Percentiles rank a stretch among this genome's conserved stretches.
These are phyloP conservation scores for Phylloporus sp. DNA, from an alignment of 1,284 basidiomycete genomes.

Conservation along the genomic window DNA sequence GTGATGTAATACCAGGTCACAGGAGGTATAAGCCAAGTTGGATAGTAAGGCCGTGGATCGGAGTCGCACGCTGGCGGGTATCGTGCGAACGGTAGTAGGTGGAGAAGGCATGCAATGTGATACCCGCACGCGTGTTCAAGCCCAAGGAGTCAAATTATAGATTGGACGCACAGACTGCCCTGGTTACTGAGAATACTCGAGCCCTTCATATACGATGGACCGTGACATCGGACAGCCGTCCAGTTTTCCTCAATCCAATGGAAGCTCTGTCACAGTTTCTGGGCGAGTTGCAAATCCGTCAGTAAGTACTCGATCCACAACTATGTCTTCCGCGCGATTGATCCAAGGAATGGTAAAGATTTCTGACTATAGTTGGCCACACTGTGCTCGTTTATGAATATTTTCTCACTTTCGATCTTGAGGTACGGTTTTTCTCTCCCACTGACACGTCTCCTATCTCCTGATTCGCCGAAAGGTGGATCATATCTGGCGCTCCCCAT, in stretches of 20 bases:
- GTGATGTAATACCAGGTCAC: no score
- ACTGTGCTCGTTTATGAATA: constrained; percentile 21
- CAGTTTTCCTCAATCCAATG: constrained; percentile 10
- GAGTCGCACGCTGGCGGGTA: no score
- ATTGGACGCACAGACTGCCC: no score
- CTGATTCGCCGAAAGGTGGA: constrained; percentile 2
- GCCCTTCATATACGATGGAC: neutral
- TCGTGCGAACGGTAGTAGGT: no score
- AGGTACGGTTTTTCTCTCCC: constrained; percentile 8
- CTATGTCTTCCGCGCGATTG: neutral
- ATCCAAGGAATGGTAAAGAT: neutral
- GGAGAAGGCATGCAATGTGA: no score
- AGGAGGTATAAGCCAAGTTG: no score
- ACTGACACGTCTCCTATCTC: neutral
- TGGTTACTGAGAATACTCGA: neutral
- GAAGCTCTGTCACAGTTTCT: neutral
- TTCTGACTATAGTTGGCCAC: constrained; percentile 8
- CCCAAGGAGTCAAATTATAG: no score
- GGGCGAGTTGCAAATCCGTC: neutral
- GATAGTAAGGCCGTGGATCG: no score
- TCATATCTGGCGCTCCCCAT: constrained; percentile 22
- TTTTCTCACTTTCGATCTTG: constrained; percentile 19
- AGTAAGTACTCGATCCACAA: constrained; percentile 3
- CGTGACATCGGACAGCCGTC: no score
- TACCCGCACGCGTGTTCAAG: no score